Conservation (phyloP, 2,329 filamentous ascomycete species). For the Neurospora crassa region DNA sequence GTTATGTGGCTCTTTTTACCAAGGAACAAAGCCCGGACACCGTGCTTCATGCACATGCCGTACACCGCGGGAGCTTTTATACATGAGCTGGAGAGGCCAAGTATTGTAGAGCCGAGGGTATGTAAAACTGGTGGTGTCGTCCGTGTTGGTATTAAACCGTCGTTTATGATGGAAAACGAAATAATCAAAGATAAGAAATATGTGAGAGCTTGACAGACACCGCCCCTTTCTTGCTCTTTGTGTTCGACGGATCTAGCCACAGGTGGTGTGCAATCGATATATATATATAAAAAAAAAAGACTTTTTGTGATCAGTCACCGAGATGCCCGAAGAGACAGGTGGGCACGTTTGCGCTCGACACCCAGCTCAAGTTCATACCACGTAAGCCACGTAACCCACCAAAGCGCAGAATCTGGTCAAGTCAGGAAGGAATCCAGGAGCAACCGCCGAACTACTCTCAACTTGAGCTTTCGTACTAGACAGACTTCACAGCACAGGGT, state of each 20-base stretch:
- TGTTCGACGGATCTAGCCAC: neutral
- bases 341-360: too few relatives aligned
- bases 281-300: too few relatives aligned
- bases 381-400: too few relatives aligned
- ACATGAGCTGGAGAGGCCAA: neutral
- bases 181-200: too few relatives aligned
- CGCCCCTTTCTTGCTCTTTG: neutral
- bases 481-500: too few relatives aligned
- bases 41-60: neutral
- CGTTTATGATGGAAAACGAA: too few relatives aligned
- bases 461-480: too few relatives aligned
- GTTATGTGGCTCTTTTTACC: neutral
- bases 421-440: neutral
- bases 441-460: too few relatives aligned
- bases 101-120: neutral
- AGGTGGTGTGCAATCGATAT: neutral
- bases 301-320: neutral
- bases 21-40: neutral
- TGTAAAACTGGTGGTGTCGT: neutral
- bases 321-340: too few relatives aligned
- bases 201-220: neutral
- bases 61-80: neutral
- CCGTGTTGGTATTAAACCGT: neutral
- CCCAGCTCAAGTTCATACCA: too few relatives aligned
- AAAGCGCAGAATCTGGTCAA: neutral